Evolutionary conservation across 306 rosid species (phyloP).

Genomic region (Vicia sativa): DNA sequence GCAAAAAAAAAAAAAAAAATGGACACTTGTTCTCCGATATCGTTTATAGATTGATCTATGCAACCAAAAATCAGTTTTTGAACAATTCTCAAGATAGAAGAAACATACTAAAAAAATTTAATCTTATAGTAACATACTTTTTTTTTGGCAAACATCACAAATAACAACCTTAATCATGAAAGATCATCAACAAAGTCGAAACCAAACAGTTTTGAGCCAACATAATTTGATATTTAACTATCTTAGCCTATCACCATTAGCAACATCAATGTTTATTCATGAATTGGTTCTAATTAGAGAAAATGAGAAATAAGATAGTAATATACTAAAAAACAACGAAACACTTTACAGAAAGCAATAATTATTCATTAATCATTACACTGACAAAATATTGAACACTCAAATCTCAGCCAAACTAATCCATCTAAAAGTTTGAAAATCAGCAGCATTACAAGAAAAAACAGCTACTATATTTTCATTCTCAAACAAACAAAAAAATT

Average conservation of each 20-base stretch:
- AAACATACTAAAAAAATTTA: too few species aligned
- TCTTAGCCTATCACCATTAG: neutral
- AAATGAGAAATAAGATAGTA: neutral
- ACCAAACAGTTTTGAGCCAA: neutral
- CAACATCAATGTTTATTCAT: neutral
- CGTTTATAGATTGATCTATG: too few species aligned
- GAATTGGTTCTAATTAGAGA: neutral
- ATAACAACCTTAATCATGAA: neutral
- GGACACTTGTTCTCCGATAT: too few species aligned
- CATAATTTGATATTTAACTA: slow-evolving; percentile 7
- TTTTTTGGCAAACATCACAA: neutral
- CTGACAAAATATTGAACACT: slow-evolving; percentile 19
- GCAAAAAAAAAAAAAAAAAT: too few species aligned
- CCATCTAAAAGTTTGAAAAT: slow-evolving; percentile 16
- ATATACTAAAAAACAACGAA: neutral
- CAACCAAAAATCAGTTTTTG: too few species aligned
- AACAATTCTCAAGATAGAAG: too few species aligned
- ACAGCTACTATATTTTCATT: slow-evolving; percentile 48
- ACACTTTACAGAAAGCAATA: neutral
- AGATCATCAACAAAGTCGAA: neutral
- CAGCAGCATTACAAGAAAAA: slow-evolving; percentile 43
- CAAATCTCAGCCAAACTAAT: slow-evolving; percentile 20
- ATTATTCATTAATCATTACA: slow-evolving; percentile 11
- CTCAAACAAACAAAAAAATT: slow-evolving; percentile 24
- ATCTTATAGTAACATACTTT: too few species aligned